phyloP scores from a whole-genome alignment of 129 eudicot genomes.

The Flaveria brownii region DNA sequence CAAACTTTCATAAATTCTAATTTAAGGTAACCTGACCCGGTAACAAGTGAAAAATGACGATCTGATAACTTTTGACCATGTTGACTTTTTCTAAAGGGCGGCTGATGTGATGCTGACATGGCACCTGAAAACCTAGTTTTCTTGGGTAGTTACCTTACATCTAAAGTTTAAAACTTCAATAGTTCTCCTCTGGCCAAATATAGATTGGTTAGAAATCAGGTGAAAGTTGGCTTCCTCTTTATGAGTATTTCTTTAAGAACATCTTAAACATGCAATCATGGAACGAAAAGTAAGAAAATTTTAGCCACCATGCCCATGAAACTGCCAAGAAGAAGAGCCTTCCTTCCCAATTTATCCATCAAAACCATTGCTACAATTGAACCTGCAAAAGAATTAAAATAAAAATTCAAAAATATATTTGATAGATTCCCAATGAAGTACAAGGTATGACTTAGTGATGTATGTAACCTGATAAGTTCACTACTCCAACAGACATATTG shows the following conservation, averaged over 20 bases:
- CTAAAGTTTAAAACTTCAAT: not conserved
- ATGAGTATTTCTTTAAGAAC: not conserved
- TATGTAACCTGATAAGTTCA: conserved; percentile 61
- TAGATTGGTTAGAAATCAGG: not conserved
- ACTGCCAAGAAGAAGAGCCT: conserved; percentile 78
- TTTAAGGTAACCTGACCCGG: not conserved
- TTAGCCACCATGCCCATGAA: conserved; percentile 79
- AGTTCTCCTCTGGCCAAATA: not conserved
- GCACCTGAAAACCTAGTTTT: not conserved
- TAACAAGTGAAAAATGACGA: not conserved
- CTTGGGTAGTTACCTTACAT: not conserved
- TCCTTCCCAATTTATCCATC: conserved; percentile 90
- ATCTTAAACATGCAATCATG: conserved; percentile 8
- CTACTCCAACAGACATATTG: conserved; percentile 65
- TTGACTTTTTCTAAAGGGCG: not conserved
- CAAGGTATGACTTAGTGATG: conserved; percentile 6
- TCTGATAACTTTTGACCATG: not conserved
- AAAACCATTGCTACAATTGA: conserved; percentile 70
- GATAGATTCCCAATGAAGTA: conserved; percentile 10
- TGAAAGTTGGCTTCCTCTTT: conserved; percentile 5
- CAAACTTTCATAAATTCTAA: not conserved
- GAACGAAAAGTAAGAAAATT: not conserved
- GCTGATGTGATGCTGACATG: not conserved
- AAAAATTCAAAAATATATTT: not conserved
- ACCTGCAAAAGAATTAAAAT: conserved; percentile 42